Conservation (phyloP, 108 stramenopile genomes). For the Cyclotella cryptica region DNA sequence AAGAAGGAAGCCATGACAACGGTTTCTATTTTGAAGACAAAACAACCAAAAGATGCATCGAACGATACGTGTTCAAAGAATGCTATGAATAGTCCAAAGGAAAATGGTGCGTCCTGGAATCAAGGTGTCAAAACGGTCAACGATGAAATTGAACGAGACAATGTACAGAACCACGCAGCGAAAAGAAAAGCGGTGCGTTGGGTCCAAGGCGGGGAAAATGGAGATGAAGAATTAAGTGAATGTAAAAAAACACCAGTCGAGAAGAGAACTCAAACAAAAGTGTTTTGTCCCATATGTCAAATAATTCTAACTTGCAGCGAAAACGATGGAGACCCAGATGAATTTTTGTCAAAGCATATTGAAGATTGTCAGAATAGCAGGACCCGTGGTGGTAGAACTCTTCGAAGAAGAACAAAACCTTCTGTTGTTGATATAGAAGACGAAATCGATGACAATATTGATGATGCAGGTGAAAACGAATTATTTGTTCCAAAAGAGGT, state of each 20-base stretch:
- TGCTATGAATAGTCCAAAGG: constrained; percentile 8
- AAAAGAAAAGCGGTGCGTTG: neutral
- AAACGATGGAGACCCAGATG: constrained; percentile 33
- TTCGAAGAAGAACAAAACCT: constrained; percentile 37
- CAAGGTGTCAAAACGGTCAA: constrained; percentile 7
- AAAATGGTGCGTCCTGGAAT: constrained; percentile 34
- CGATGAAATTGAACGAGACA: neutral
- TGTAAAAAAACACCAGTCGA: neutral
- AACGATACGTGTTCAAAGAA: neutral
- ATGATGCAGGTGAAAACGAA: neutral
- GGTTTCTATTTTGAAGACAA: constrained; percentile 7
- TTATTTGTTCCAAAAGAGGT: neutral
- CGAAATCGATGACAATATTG: constrained; percentile 28
- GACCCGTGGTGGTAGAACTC: constrained; percentile 27
- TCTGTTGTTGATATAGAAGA: constrained; percentile 22
- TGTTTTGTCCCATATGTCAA: constrained; percentile 55
- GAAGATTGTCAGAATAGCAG: constrained; percentile 44
- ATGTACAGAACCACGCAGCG: too few species aligned
- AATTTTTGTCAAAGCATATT: constrained; percentile 51
- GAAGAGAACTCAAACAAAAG: constrained; percentile 36
- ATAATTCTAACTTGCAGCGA: constrained; percentile 29
- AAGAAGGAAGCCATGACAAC: constrained; percentile 21
- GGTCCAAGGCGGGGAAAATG: neutral
- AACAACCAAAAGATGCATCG: neutral
- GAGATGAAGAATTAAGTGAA: neutral